Conservation (phyloP, 148 eudicot species). For the Arbutus unedo region DNA sequence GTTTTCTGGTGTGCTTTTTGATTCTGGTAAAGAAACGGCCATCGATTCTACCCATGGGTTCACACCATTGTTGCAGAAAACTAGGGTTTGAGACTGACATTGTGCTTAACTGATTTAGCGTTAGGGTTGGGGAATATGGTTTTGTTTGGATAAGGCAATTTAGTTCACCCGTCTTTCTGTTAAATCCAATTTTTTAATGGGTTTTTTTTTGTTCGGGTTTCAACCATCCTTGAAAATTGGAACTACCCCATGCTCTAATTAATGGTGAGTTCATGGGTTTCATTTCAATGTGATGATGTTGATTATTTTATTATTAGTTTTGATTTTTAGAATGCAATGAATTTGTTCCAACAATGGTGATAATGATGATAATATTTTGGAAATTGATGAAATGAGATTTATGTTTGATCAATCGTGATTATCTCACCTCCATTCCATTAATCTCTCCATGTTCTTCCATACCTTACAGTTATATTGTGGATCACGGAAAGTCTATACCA, state of each 20-base stretch:
- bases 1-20: conserved; percentile 13
- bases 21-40: conserved; percentile 5
- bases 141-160: background rate
- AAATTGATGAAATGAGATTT: background rate
- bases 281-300: background rate
- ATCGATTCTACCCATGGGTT: background rate
- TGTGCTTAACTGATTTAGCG: background rate
- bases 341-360: background rate
- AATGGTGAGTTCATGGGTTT: background rate
- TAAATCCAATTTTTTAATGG: background rate
- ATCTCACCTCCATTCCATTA: too few relatives aligned
- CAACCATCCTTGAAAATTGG: background rate
- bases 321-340: background rate
- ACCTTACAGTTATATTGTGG: too few relatives aligned
- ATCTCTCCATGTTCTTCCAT: too few relatives aligned
- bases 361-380: background rate
- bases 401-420: too few relatives aligned
- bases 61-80: conserved; percentile 19
- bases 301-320: background rate
- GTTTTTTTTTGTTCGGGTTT: background rate
- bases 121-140: background rate
- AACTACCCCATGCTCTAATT: background rate
- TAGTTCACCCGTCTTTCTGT: background rate
- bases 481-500: too few relatives aligned
- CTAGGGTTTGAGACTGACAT: conserved; percentile 9